Evolutionary conservation across 2,329 filamentous ascomycete species (phyloP), one percentile per base, ranked within the genome.

Genomic region (Diaporthe sp.): DNA sequence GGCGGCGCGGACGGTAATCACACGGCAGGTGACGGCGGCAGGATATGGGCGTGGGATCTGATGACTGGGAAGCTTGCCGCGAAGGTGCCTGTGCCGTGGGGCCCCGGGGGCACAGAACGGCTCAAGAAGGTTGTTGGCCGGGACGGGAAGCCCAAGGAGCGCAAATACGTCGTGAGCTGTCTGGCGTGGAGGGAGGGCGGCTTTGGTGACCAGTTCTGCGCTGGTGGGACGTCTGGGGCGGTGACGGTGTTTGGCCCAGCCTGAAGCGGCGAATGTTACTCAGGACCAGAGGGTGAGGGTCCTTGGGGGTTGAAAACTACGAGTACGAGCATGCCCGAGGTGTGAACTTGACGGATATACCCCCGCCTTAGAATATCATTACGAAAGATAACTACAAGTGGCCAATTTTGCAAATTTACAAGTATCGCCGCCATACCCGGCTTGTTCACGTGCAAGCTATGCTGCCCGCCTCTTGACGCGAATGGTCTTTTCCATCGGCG

Each of bases 31-130:
- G 71, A 69, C n/a, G 71, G 71, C 19, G 94, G 93, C 3, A 87
- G 87, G 79, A 83, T 95, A 10, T 92, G 92, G 85, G 94, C 91
- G 1, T 98, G 96, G 96, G 95, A 98, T 84, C 85, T 97, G 27
- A 82, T 98, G 71, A 93, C 89, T 8, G 96, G 94, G 1, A 89
- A 92, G 71, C 81, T 94, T 68, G 86, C 91, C 73, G 90, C 93
- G 42, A 90, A 86, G 77, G 83, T 98, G 8, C 83, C 81, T 47
- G 85, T 90, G 4, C 88, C 90, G 0, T 91, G 89, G 89, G 89
- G 89, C 1, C 88, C 88, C 5, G 79, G 80, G n/a, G 86, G 85
- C 4, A 83, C 83, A 53, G 86, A 86, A 51, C 81, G 82, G 0
- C 85, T 83, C 80, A 91, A 87, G 81, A 89, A 84, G 77, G 85